Evolutionary conservation across 1,284 basidiomycete genomes (phyloP).

Genomic region (Neonothopanus nambi): DNA sequence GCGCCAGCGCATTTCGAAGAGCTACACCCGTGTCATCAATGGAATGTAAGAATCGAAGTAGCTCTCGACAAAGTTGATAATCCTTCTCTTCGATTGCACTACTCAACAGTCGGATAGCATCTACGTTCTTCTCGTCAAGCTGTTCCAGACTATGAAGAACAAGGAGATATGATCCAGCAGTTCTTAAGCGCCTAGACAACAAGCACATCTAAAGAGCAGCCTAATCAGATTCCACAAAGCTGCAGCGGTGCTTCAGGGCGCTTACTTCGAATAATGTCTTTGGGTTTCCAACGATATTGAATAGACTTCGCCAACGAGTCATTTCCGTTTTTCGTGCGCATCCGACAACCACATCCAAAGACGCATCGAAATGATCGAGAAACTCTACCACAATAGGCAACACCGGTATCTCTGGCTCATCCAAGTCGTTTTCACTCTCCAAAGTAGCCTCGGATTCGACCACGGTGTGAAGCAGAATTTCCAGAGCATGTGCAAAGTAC

Average conservation of each 20-base stretch:
- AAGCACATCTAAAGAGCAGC: conserved; percentile 67
- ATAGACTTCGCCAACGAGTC: conserved; percentile 86
- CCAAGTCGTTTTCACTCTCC: conserved; percentile 26
- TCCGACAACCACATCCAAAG: conserved; percentile 91
- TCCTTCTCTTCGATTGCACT: conserved; percentile 75
- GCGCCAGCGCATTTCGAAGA: conserved; percentile 60
- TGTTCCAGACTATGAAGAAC: conserved; percentile 94
- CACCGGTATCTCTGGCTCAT: conserved; percentile 38
- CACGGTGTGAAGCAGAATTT: conserved; percentile 91
- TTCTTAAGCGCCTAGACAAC: conserved; percentile 72
- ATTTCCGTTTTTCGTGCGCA: conserved; percentile 98
- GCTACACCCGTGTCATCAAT: conserved; percentile 84
- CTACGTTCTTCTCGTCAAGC: conserved; percentile 75
- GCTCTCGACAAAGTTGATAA: conserved; percentile 83
- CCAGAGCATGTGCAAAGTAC: conserved; percentile 93
- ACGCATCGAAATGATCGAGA: conserved; percentile 90
- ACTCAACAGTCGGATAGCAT: conserved; percentile 77
- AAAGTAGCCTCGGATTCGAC: conserved; percentile 82
- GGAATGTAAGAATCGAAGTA: conserved; percentile 89
- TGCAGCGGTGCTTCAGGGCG: conserved; percentile 5
- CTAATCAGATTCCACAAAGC: not conserved
- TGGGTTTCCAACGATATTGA: conserved; percentile 89
- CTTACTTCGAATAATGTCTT: conserved; percentile 86
- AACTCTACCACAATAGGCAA: conserved; percentile 84
- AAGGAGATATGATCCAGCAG: conserved; percentile 91